Base-by-base conservation (phyloP, 768 basidiomycete genomes). In the Galerina marginata region DNA sequence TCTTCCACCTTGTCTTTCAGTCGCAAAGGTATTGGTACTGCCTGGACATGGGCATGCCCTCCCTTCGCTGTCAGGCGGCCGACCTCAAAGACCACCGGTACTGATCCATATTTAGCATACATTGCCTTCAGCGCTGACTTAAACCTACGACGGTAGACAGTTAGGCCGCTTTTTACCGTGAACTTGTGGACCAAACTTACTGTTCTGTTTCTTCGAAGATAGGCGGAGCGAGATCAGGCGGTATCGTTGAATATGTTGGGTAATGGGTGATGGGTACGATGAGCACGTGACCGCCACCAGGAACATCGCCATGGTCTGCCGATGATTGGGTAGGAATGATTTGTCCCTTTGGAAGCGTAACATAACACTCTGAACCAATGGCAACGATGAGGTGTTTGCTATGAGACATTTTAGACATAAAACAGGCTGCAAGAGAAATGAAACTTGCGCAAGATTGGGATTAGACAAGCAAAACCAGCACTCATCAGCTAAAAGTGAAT, bases 381-480 rank as follows among this genome's bases (percentile, higher is more conserved):
- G 93, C 88, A 36, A 95, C 92, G 63, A 99, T 96, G 63, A 99
- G 86, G 69, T 99, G 93, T 77, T 99, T 99, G 59, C 93, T 96
- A 56, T 29, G 39, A 10, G 38, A 50, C 11, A 36, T 42, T 63
- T 69, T 47, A 67, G 48, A n/a, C 20, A 47, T 38, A 12, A 29
- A 37, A 46, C 45, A 36, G 54, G 42, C 36, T 23, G 16, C 52
- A 42, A 55, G 39, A 57, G 26, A 52, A 23, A 26, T 2, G 56
- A 38, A 23, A 82, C 90, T 63, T 70, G 93, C 88, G 93, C 90
- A 40, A 99, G 80, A 65, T 86, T 89, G 1, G 96, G 96, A 71
- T 98, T 98, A 43, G 94, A 96, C 54, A 99, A 75, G 73, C 97
- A 99, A 78, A 99, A 99, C 96, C 96, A 99, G 74, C 96, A 98